Conservation (phyloP, 495 filamentous ascomycete genomes). For the Daldinia grandis region DNA sequence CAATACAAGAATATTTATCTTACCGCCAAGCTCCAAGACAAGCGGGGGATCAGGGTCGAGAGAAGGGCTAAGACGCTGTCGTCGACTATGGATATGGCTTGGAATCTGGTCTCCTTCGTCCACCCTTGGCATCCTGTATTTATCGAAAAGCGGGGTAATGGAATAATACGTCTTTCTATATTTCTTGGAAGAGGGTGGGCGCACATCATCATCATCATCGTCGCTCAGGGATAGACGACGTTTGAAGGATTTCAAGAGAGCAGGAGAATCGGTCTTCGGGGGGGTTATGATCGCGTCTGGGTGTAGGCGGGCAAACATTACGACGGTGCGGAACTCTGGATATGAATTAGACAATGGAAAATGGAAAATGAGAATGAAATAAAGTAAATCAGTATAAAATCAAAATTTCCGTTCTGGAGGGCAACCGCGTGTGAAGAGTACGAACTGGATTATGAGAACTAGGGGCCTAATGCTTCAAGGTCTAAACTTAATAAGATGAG, state of each 20-base stretch:
- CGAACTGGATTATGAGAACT: not conserved
- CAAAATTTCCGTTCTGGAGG: not conserved
- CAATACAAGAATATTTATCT: not conserved
- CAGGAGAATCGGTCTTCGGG: slow-evolving; percentile 12
- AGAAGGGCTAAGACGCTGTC: slow-evolving; percentile 22
- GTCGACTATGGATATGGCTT: slow-evolving; percentile 4
- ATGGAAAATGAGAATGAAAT: not conserved
- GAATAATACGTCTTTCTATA: slow-evolving; percentile 23
- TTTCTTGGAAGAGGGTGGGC: slow-evolving; percentile 28
- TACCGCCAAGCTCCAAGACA: slow-evolving; percentile 29
- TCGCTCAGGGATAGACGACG: slow-evolving; percentile 14
- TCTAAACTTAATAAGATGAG: not conserved
- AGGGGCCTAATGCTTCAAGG: not conserved
- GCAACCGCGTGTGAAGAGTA: not conserved
- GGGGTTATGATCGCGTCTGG: slow-evolving; percentile 4
- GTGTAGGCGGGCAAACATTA: slow-evolving; percentile 31
- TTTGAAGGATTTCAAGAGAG: slow-evolving; percentile 7
- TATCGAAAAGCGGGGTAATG: slow-evolving; percentile 32
- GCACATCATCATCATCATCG: slow-evolving; percentile 25
- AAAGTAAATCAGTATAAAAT: not conserved
- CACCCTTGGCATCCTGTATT: slow-evolving; percentile 14
- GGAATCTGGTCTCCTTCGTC: slow-evolving; percentile 8
- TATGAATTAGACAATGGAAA: not conserved
- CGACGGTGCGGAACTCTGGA: not conserved
- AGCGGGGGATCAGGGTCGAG: slow-evolving; percentile 27